phyloP scores from a whole-genome alignment of 139 green algal genomes.

The Closterium sp. region DNA sequence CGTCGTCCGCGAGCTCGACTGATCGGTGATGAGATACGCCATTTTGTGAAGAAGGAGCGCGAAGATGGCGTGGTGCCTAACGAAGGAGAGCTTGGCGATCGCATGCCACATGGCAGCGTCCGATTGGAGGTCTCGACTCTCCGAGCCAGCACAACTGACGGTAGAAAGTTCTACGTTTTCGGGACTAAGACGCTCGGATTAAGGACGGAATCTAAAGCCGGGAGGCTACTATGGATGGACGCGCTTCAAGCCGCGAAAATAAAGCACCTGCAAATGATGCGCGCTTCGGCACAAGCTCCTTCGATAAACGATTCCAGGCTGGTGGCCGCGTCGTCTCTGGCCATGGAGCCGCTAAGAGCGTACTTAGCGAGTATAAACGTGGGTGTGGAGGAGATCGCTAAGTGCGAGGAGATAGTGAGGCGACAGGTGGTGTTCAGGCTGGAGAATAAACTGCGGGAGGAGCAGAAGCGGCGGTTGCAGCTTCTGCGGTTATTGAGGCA shows the following conservation, averaged over 20 bases:
- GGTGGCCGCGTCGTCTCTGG: not conserved
- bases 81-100: not conserved
- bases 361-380: slow-evolving; percentile 1
- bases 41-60: not conserved
- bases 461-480: slow-evolving; percentile 3
- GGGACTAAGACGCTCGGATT: slow-evolving; percentile 63
- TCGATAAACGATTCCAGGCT: not conserved
- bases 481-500: slow-evolving; percentile 12
- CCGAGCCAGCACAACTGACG: slow-evolving; percentile 55
- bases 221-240: slow-evolving; percentile 46
- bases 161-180: slow-evolving; percentile 78
- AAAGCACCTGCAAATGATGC: not conserved
- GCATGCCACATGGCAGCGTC: not conserved
- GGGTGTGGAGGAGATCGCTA: not conserved
- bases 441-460: slow-evolving; percentile 17
- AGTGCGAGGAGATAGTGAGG: slow-evolving; percentile 34
- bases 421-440: not conserved
- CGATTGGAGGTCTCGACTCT: slow-evolving; percentile 62
- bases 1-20: slow-evolving; percentile 13
- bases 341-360: not conserved
- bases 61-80: not conserved
- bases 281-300: not conserved
- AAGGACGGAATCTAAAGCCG: slow-evolving; percentile 64
- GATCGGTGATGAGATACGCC: slow-evolving; percentile 41
- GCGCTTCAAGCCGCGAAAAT: not conserved